These are phyloP conservation scores for Rhizophagus sp. DNA, from an alignment of 192 early-diverging fungal species.

Conservation along the genomic window DNA sequence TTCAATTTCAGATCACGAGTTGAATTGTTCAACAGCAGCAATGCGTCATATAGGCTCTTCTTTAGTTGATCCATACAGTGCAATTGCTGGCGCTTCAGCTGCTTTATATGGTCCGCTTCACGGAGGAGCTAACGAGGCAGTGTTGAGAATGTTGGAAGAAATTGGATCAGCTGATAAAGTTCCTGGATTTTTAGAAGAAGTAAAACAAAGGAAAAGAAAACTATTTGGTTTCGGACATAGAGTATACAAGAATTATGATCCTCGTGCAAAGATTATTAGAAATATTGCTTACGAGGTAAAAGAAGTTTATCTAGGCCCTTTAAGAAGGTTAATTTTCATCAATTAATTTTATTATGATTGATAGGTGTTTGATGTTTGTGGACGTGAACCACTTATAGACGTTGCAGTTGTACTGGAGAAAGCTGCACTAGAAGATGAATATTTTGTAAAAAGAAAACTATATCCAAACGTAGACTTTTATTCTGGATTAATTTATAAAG, in stretches of 20 bases:
- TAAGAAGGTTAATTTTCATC: not conserved
- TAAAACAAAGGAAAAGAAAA: constrained; percentile 58
- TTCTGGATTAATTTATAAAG: constrained; percentile 63
- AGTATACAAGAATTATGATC: constrained; percentile 70
- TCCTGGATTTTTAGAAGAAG: constrained; percentile 57
- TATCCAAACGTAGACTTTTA: constrained; percentile 59
- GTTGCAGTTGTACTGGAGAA: constrained; percentile 65
- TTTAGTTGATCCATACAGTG: constrained; percentile 62
- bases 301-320: not conserved
- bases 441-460: constrained; percentile 63
- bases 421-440: constrained; percentile 59
- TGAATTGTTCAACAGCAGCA: constrained; percentile 56
- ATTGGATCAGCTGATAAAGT: constrained; percentile 62
- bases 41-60: constrained; percentile 68
- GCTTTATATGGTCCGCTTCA: constrained; percentile 70
- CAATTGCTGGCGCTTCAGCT: constrained; percentile 59
- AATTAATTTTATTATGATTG: constrained; percentile 13
- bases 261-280: constrained; percentile 63
- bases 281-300: constrained; percentile 54
- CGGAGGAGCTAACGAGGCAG: constrained; percentile 66
- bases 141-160: constrained; percentile 64
- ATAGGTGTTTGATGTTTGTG: constrained; percentile 64
- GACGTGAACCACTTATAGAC: constrained; percentile 60
- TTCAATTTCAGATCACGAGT: constrained; percentile 32
- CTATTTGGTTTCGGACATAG: constrained; percentile 63